Evolutionary conservation across 139 green algal species (phyloP), one percentile per base, ranked within the genome.

Genomic region (Nannochloris sp.): DNA sequence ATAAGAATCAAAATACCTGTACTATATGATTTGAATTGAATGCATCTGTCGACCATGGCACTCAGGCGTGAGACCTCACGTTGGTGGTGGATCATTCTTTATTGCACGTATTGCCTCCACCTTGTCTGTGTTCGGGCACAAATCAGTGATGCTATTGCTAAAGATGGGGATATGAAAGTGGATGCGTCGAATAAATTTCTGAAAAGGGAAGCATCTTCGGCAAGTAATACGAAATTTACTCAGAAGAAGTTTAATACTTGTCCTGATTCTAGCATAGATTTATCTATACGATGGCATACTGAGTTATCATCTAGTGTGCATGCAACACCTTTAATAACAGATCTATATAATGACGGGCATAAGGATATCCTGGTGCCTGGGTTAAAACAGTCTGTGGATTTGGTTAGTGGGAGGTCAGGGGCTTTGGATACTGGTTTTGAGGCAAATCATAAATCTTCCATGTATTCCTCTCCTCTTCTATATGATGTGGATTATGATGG

Each of bases 341-440:
- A 99, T 67, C 68, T 97, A 23, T 90, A 85, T 73, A 85, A 74
- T 44, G 92, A 98, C 67, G 89, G 86, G 1, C 78, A 81, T 18
- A 92, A 89, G 62, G 91, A 98, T 58, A 82, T 99, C 23, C 75
- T 99, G 16, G 93, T 97, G 21, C 90, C 91, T 2, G 80, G 82
- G 2, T 97, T 98, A n/a, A 10, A 10, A 3, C 29, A 29, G 7
- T 46, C 14, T 19, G 57, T 23, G 11, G 68, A 89, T 75, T 76
- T 88, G 19, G 55, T 96, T 59, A 86, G 97, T 57, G 90, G 81
- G 4, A 49, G 58, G 1, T 74, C 91, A 66, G 92, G 92, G 4
- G 89, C 84, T 15, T 78, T 87, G 65, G 78, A 80, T 10, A 48
- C 59, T 49, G 59, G 40, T 12, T 78, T 78, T 58, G 65, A 73